These are phyloP conservation scores for Guadua angustifolia DNA, from an alignment of 176 grass and related monocot genomes.

Conservation along the genomic window DNA sequence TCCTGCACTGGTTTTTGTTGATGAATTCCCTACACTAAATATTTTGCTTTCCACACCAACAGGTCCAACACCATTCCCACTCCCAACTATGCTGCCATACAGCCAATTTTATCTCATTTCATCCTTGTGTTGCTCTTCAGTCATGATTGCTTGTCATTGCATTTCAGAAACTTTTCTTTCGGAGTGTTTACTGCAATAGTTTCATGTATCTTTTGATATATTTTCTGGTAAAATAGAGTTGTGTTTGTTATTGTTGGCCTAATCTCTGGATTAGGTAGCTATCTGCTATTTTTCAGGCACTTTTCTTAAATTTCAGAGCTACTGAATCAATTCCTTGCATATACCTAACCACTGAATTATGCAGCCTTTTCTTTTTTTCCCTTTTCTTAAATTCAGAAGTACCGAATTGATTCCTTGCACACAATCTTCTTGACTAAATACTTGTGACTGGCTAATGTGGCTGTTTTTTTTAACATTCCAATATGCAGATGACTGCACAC, in stretches of 20 bases:
- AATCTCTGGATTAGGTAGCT: neutral
- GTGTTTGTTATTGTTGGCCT: neutral
- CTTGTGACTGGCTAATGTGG: conserved; percentile 7
- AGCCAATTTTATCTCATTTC: neutral
- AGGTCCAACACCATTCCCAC: neutral
- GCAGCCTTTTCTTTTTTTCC: neutral
- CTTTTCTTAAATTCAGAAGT: neutral
- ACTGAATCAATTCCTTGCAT: neutral
- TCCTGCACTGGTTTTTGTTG: neutral
- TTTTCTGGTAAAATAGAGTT: neutral
- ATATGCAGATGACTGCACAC: conserved; percentile 89
- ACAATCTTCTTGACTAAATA: neutral
- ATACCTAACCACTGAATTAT: neutral
- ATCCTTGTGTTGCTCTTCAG: neutral
- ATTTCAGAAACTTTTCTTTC: neutral
- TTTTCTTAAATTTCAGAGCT: neutral
- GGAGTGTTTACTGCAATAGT: neutral
- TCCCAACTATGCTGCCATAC: neutral
- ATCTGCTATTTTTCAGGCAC: neutral
- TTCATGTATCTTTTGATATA: neutral
- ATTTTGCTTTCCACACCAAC: neutral
- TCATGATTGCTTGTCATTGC: neutral
- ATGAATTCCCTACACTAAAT: neutral
- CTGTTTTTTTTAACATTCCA: conserved; percentile 18
- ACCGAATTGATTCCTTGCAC: neutral